Percentiles rank a stretch among this genome's conserved stretches.
phyloP scores from a whole-genome alignment of 106 monocot genomes.

The Phalaenopsis equestris region DNA sequence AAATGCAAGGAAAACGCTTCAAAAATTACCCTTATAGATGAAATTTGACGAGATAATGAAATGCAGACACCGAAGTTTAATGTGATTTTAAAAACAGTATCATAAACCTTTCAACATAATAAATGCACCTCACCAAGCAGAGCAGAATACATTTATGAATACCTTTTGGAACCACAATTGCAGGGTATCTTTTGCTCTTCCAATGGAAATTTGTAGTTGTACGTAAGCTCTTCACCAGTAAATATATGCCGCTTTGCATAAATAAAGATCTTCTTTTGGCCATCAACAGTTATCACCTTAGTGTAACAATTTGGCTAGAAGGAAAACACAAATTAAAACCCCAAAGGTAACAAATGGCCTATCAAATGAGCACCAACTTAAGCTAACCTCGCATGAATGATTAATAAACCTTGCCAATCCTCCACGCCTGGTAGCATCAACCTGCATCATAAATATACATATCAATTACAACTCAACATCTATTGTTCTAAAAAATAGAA shows the following conservation, averaged over 20 bases:
- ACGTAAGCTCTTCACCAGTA: constrained; percentile 92
- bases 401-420: constrained; percentile 98
- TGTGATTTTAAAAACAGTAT: not conserved
- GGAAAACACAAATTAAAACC: not conserved
- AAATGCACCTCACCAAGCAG: not conserved
- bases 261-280: constrained; percentile 98
- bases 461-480: not conserved
- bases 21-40: not conserved
- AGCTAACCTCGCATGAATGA: constrained; percentile 92
- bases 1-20: not conserved
- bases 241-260: constrained; percentile 90
- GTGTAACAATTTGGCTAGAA: constrained; percentile 94
- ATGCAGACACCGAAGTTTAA: not conserved
- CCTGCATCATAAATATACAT: constrained; percentile 28
- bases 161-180: constrained; percentile 93
- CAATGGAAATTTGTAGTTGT: constrained; percentile 97
- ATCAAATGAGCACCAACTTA: not conserved
- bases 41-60: not conserved
- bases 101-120: not conserved
- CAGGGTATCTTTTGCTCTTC: constrained; percentile 98
- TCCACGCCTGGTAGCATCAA: constrained; percentile 97
- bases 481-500: not conserved
- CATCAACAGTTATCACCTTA: constrained; percentile 93
- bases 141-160: not conserved
- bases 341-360: not conserved